A percentile compares a stretch with the other conserved stretches of the same genome.
phyloP scores from a whole-genome alignment of 2,329 filamentous ascomycete genomes.

The Fusarium sp. region DNA sequence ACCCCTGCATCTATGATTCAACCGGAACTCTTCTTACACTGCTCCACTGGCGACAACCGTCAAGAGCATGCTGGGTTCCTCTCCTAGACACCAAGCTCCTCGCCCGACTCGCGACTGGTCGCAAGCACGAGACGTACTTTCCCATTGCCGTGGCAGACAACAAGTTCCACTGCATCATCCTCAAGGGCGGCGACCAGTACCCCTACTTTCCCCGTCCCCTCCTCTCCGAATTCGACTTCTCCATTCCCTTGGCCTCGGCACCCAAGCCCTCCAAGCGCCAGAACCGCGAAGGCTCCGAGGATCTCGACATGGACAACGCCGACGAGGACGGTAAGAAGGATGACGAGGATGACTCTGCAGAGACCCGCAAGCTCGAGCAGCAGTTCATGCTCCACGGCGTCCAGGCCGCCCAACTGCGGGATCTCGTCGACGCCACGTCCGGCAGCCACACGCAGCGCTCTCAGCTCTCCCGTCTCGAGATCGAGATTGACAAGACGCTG shows the following conservation, averaged over 20 bases:
- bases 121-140: conserved; percentile 93
- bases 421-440: conserved; percentile 79
- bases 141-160: conserved; percentile 92
- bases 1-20: conserved; percentile 96
- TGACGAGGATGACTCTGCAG: conserved; percentile 57
- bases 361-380: conserved; percentile 81
- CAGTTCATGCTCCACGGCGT: conserved; percentile 83
- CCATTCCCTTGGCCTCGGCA: conserved; percentile 80
- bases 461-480: conserved; percentile 79
- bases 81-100: conserved; percentile 91
- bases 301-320: conserved; percentile 53
- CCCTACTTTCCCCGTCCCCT: conserved; percentile 93
- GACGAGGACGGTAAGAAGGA: conserved; percentile 53
- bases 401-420: conserved; percentile 80
- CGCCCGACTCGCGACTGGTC: conserved; percentile 84
- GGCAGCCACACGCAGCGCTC: conserved; percentile 72
- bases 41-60: conserved; percentile 89
- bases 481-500: conserved; percentile 91
- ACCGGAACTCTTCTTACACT: conserved; percentile 90
- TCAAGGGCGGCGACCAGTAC: conserved; percentile 94
- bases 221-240: conserved; percentile 94
- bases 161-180: conserved; percentile 98
- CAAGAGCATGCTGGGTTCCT: conserved; percentile 91
- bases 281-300: conserved; percentile 51
- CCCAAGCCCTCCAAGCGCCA: conserved; percentile 54